These are phyloP conservation scores for Intubia oerlemansii DNA, from an alignment of 2,329 filamentous ascomycete genomes.

Conservation along the genomic window DNA sequence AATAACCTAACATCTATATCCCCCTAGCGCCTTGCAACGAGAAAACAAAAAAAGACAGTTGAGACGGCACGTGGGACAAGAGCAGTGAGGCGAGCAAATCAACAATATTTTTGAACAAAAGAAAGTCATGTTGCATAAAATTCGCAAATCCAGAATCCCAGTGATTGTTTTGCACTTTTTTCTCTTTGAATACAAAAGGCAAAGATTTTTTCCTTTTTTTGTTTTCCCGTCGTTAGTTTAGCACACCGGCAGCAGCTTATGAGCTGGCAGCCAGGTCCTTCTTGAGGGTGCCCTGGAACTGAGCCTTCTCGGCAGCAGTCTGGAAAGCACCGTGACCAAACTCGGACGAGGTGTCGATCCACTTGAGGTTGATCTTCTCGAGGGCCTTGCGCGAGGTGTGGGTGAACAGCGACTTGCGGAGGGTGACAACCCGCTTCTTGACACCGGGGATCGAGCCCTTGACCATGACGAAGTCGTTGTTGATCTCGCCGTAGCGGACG, in stretches of 20 bases:
- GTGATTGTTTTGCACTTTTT: too few species aligned
- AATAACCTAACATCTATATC: too few species aligned
- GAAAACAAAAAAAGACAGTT: too few species aligned
- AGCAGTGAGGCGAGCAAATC: too few species aligned
- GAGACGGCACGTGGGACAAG: too few species aligned
- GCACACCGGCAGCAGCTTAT: constrained; percentile 11
- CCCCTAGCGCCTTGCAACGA: too few species aligned
- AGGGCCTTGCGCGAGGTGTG: constrained; percentile 90
- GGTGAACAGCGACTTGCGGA: constrained; percentile 95
- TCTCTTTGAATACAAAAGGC: too few species aligned
- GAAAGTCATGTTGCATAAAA: too few species aligned
- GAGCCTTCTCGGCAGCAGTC: constrained; percentile 93
- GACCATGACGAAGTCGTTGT: constrained; percentile 94
- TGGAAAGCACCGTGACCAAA: constrained; percentile 99
- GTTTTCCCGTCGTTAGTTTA: too few species aligned
- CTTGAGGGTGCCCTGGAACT: constrained; percentile 97
- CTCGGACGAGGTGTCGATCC: constrained; percentile 99
- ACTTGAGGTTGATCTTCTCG: constrained; percentile 99
- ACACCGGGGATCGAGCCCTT: constrained; percentile 96
- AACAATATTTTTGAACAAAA: too few species aligned
- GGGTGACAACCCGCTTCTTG: constrained; percentile 98
- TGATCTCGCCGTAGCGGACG: constrained; percentile 97
- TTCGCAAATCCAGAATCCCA: too few species aligned
- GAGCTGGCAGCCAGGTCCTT: constrained; percentile 51
- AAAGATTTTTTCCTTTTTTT: too few species aligned